Evolutionary conservation across 1,284 basidiomycete species (phyloP).

Genomic region (Sporisorium scitamineum): DNA sequence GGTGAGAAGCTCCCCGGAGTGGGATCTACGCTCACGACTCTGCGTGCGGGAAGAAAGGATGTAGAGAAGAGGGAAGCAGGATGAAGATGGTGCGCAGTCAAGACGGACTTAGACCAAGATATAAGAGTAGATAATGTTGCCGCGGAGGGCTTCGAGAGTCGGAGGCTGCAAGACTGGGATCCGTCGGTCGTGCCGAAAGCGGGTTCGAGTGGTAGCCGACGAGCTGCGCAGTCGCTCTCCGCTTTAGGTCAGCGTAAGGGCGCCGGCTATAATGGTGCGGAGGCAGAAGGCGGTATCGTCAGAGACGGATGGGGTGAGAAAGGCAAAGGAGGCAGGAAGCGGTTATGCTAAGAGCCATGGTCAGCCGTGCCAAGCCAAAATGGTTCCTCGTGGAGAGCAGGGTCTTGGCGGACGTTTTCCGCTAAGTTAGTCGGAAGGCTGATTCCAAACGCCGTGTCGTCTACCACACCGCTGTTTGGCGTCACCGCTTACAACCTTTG

Average conservation of each 20-base stretch:
- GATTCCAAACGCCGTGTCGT: constrained; percentile 3
- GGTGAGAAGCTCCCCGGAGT: background rate
- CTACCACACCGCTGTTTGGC: background rate
- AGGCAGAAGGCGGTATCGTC: constrained; percentile 8
- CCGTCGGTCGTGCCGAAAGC: constrained; percentile 2
- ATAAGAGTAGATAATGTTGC: background rate
- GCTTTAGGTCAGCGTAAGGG: constrained; percentile 7
- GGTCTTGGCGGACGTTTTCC: constrained; percentile 6
- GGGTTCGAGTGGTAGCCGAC: background rate
- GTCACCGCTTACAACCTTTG: background rate
- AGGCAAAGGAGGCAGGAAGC: background rate
- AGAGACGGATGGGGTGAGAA: background rate
- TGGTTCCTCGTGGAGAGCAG: constrained; percentile 14
- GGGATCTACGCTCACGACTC: too few species aligned
- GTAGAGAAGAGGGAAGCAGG: background rate
- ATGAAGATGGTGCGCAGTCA: background rate
- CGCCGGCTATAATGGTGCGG: background rate
- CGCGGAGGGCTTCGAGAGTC: background rate
- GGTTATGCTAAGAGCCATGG: background rate
- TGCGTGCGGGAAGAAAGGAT: background rate
- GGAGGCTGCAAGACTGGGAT: background rate
- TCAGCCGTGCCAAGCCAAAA: constrained; percentile 9
- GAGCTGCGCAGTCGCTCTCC: background rate
- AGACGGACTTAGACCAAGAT: background rate
- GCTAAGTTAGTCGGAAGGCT: background rate